These are phyloP conservation scores for Penicillium crystallinum DNA, from an alignment of 495 filamentous ascomycete genomes.

Conservation along the genomic window DNA sequence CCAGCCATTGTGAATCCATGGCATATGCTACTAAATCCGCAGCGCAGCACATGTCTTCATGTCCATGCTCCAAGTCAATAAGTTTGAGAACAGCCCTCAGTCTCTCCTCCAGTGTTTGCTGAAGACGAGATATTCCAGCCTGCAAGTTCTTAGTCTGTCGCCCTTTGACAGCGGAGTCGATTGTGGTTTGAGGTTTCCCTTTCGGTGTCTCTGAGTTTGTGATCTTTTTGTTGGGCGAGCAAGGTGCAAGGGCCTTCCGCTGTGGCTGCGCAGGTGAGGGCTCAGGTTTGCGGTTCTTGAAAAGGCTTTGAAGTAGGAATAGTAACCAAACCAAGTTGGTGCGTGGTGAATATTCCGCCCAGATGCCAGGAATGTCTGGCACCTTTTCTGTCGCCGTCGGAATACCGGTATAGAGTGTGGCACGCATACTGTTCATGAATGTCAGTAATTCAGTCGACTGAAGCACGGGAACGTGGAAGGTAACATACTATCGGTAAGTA, in stretches of 20 bases:
- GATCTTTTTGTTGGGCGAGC: slow-evolving; percentile 31
- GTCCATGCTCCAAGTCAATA: slow-evolving; percentile 36
- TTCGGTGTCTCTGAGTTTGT: slow-evolving; percentile 7
- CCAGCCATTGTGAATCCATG: slow-evolving; percentile 43
- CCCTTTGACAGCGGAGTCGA: slow-evolving; percentile 2
- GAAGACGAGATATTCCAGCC: slow-evolving; percentile 18
- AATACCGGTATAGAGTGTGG: slow-evolving; percentile 32
- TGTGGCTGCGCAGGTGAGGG: slow-evolving; percentile 3
- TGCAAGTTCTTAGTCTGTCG: slow-evolving; percentile 12
- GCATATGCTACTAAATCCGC: slow-evolving; percentile 46
- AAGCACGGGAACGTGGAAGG: background rate
- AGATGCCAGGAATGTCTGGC: slow-evolving; percentile 35
- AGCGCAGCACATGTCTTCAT: slow-evolving; percentile 46
- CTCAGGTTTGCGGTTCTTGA: slow-evolving; percentile 37
- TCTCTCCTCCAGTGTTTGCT: slow-evolving; percentile 31
- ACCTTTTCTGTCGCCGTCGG: slow-evolving; percentile 28
- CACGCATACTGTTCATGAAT: slow-evolving; percentile 32
- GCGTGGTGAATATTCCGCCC: slow-evolving; percentile 42
- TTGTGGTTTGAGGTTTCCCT: background rate
- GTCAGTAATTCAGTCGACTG: slow-evolving; percentile 10
- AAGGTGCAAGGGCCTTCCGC: slow-evolving; percentile 32
- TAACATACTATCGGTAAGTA: slow-evolving; percentile 40
- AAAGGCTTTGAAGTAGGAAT: slow-evolving; percentile 43
- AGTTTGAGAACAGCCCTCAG: slow-evolving; percentile 31
- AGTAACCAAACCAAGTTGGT: slow-evolving; percentile 51